Base-by-base conservation (phyloP, 148 eudicot genomes). In the Fagopyrum esculentum region DNA sequence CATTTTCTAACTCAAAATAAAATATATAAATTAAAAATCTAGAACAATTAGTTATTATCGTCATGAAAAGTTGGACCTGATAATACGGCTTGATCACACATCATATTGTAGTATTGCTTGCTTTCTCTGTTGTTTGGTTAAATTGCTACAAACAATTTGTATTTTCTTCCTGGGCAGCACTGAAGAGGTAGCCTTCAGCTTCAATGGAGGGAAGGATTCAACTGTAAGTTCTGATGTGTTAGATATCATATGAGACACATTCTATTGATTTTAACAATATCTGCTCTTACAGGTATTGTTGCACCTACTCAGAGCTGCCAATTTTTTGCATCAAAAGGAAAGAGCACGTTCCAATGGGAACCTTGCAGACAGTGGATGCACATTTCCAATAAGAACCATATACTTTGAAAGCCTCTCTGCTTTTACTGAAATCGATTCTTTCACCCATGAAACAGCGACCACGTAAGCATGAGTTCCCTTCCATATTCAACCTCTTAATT, bases 201-300 rank as follows among this genome's bases (percentile, higher is more conserved):
- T 95, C 79, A 95, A 92, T 78, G 99, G 99, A 75, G 99, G 99
- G 79, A 95, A 95, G 81, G 99, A 95, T 86, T 95, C 99, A 75
- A 90, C 94, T 81, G 99, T 95, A 85, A 81, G 99, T 76, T 83
- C 56, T 80, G 73, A 15, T 78, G 57, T 40, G 26, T 35, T 69
- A 60, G 45, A 71, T 5, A 64, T 64, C 46, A 40, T 35, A 15
- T 51, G 64, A 50, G 69, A 45, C n/a, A 61, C 16, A 69, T 4
- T 15, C 19, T 7, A 15, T 76, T 76, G 29, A 47, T 71, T 71
- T 71, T 49, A 29, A 45, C 73, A 71, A 71, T 30, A 47, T 69
- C 66, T 52, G 19, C 69, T 48, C 74, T 40, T 80, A 72, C 83
- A 95, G 99, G 99, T 92, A 73, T 87, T 95, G 80, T 80, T 95